Conservation (phyloP, 108 stramenopile genomes). For the Cylindrotheca closterium region DNA sequence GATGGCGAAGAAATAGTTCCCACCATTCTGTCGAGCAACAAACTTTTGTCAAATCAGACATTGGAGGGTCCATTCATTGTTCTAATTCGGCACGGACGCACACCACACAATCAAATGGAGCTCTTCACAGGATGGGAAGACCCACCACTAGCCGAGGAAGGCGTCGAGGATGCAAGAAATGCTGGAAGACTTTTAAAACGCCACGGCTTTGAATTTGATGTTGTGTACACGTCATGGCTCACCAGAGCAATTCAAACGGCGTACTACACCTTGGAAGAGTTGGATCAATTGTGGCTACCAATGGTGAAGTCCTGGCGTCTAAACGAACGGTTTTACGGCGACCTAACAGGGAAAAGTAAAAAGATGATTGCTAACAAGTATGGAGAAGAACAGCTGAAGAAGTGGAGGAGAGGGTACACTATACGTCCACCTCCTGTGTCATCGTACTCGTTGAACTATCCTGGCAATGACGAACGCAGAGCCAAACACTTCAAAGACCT, state of each 20-base stretch:
- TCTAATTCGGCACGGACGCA: slow-evolving; percentile 73
- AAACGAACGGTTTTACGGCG: slow-evolving; percentile 65
- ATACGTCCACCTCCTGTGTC: slow-evolving; percentile 77
- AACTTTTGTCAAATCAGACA: slow-evolving; percentile 17
- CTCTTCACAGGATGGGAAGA: slow-evolving; percentile 66
- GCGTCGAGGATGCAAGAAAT: slow-evolving; percentile 75
- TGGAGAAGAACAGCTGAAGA: slow-evolving; percentile 84
- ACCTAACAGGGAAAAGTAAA: slow-evolving; percentile 82
- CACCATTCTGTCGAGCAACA: not conserved
- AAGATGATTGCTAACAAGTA: slow-evolving; percentile 85
- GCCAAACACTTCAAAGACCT: slow-evolving; percentile 67
- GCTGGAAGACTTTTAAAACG: slow-evolving; percentile 71
- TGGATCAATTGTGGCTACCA: slow-evolving; percentile 91
- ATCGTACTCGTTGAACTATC: slow-evolving; percentile 71
- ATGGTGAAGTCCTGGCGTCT: slow-evolving; percentile 82
- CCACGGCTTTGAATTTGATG: slow-evolving; percentile 90
- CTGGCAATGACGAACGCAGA: slow-evolving; percentile 75
- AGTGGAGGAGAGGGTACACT: slow-evolving; percentile 84
- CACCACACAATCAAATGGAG: slow-evolving; percentile 58
- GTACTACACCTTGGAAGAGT: slow-evolving; percentile 76
- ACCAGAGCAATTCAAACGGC: slow-evolving; percentile 84
- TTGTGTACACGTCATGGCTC: slow-evolving; percentile 91
- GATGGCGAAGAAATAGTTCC: not conserved
- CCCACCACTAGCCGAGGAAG: slow-evolving; percentile 78
- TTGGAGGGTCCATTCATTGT: slow-evolving; percentile 68